These are phyloP conservation scores for Tagetes erecta DNA, from an alignment of 129 eudicot species.

Conservation along the genomic window DNA sequence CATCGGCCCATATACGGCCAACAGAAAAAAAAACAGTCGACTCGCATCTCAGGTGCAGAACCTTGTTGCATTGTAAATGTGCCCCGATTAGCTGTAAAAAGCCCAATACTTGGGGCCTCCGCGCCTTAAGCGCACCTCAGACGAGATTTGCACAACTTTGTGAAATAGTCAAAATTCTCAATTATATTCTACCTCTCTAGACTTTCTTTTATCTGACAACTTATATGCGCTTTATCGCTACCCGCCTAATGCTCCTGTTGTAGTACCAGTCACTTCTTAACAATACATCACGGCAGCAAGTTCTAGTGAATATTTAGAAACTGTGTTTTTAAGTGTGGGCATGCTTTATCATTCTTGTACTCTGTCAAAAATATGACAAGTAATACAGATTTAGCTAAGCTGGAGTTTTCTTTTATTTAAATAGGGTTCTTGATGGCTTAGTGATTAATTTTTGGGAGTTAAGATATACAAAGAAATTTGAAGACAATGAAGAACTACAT, in stretches of 20 bases:
- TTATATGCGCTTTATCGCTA: slow-evolving; percentile 1
- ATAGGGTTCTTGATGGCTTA: slow-evolving; percentile 21
- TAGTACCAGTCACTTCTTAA: slow-evolving; percentile 11
- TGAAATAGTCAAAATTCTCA: not conserved
- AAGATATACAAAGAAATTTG: slow-evolving; percentile 9
- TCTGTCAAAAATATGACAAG: not conserved
- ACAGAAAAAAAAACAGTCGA: not conserved
- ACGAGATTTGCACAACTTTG: not conserved
- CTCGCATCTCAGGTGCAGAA: not conserved
- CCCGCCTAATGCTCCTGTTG: not conserved
- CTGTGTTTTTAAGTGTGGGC: not conserved
- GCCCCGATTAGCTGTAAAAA: not conserved
- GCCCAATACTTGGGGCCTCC: not conserved
- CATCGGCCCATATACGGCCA: not conserved
- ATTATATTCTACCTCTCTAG: not conserved
- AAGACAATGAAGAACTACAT: slow-evolving; percentile 8
- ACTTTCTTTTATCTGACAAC: not conserved
- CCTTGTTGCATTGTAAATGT: not conserved
- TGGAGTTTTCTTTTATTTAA: not conserved
- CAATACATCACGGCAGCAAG: slow-evolving; percentile 4
- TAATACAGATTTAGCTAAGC: slow-evolving; percentile 3
- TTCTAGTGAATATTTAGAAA: not conserved
- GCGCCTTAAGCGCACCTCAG: not conserved
- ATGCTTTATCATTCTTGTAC: slow-evolving; percentile 14
- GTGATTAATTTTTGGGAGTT: not conserved